Conservation (phyloP, 306 rosid genomes). For the Leucaena leucocephala region DNA sequence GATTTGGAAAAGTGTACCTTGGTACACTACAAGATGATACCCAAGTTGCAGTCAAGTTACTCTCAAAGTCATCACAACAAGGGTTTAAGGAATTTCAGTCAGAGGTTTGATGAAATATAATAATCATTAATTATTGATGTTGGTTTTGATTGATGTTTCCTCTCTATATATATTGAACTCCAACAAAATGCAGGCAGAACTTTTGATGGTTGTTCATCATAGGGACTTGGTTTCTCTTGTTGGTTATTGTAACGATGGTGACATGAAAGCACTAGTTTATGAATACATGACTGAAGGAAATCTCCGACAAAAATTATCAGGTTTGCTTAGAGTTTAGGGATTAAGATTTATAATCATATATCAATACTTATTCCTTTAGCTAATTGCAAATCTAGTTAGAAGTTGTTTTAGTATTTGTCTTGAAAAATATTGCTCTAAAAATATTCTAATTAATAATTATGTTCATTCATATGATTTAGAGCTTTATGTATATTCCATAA, state of each 20-base stretch:
- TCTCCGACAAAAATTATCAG: not conserved
- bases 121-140: no score
- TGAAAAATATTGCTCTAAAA: no score
- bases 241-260: not conserved
- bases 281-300: not conserved
- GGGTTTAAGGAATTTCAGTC: constrained; percentile 45
- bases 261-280: not conserved
- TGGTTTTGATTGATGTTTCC: no score
- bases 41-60: constrained; percentile 52
- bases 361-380: no score
- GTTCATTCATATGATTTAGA: not conserved
- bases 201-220: not conserved
- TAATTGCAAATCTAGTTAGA: no score
- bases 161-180: no score
- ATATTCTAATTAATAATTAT: no score
- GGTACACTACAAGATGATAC: constrained; percentile 24
- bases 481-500: not conserved
- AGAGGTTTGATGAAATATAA: constrained; percentile 21
- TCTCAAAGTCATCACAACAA: constrained; percentile 47
- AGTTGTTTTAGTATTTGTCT: no score
- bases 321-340: not conserved
- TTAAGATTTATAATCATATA: no score
- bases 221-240: not conserved
- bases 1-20: constrained; percentile 51
- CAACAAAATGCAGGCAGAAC: not conserved